Percentiles rank a stretch among this genome's conserved stretches.
phyloP scores from a whole-genome alignment of 1,139 yeast species.

The Debaryomyces nepalensis region DNA sequence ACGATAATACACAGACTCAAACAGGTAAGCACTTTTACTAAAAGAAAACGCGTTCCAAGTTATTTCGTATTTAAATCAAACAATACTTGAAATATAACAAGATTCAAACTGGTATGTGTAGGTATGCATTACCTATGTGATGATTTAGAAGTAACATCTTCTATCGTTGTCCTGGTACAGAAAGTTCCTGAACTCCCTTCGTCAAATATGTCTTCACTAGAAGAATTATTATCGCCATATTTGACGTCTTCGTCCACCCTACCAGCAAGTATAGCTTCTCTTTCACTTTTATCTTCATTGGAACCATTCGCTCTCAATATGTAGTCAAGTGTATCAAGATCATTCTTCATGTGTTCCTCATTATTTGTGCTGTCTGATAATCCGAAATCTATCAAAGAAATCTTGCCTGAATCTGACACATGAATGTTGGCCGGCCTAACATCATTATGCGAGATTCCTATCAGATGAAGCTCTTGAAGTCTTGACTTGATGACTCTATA shows the following conservation, averaged over 20 bases:
- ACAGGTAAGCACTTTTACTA: no score
- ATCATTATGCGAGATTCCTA: conserved; percentile 9
- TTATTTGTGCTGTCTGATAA: no score
- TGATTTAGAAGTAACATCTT: not conserved
- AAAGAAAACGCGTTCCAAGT: no score
- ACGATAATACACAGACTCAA: no score
- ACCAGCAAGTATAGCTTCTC: not conserved
- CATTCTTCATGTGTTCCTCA: not conserved
- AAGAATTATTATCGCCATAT: not conserved
- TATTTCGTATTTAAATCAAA: no score
- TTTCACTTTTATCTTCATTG: not conserved
- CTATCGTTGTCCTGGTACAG: not conserved
- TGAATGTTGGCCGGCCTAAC: conserved; percentile 5
- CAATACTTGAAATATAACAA: no score
- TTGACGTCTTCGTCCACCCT: not conserved
- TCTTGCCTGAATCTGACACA: conserved; percentile 8
- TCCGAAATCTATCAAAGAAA: no score
- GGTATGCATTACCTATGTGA: conserved; percentile 9
- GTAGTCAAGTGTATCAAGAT: not conserved
- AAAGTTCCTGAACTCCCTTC: not conserved
- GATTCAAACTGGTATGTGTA: no score
- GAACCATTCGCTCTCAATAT: not conserved
- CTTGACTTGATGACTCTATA: conserved; percentile 6
- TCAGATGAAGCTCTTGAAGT: conserved; percentile 8
- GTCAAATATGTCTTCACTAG: not conserved